Evolutionary conservation across 192 early-diverging fungal species (phyloP).

Genomic region (Blastocladiella britannica): DNA sequence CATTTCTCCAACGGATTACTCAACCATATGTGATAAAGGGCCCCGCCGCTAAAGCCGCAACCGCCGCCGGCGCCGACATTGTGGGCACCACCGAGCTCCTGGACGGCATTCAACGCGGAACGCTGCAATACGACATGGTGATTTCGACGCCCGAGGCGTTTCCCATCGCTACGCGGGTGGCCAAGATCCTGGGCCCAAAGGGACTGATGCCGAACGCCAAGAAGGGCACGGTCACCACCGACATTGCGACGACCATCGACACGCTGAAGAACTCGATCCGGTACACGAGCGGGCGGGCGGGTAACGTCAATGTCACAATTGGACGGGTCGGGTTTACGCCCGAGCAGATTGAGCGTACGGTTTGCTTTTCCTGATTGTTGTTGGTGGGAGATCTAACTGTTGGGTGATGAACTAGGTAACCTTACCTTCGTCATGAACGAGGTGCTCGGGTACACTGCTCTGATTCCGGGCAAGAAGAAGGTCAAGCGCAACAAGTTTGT

Average conservation of each 20-base stretch:
- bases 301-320: neutral
- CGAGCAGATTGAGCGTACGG: neutral
- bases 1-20: too few species aligned
- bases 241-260: neutral
- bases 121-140: slow-evolving; percentile 61
- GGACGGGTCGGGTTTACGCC: neutral
- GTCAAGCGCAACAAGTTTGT: neutral
- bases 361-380: too few species aligned
- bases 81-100: slow-evolving; percentile 80
- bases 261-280: neutral
- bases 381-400: too few species aligned
- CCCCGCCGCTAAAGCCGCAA: slow-evolving; percentile 57
- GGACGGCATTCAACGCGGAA: slow-evolving; percentile 33
- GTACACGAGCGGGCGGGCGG: neutral
- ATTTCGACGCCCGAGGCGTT: slow-evolving; percentile 76
- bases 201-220: slow-evolving; percentile 87
- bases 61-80: slow-evolving; percentile 50
- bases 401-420: too few species aligned
- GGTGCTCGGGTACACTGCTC: neutral
- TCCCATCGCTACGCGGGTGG: slow-evolving; percentile 70
- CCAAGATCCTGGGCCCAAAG: slow-evolving; percentile 72
- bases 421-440: neutral
- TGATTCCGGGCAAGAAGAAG: neutral
- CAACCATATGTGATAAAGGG: too few species aligned
- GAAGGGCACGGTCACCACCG: slow-evolving; percentile 23